Conservation (phyloP, 78 protist species). For the Monocercomonoides exilis region DNA sequence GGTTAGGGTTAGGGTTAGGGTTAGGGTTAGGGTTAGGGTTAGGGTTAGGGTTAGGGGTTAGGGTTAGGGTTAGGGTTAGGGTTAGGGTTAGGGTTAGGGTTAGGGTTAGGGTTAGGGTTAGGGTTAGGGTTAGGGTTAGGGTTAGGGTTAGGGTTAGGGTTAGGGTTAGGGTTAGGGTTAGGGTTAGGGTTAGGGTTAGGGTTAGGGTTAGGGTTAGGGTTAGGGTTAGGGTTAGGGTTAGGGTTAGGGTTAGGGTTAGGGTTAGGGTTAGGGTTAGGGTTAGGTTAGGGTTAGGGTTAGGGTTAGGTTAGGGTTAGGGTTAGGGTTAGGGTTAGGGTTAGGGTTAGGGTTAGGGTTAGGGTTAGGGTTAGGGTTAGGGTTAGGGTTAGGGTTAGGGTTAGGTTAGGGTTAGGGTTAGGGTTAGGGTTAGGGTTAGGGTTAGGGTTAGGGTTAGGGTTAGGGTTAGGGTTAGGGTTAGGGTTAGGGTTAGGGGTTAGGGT, state of each 20-base stretch:
- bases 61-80: slow-evolving; percentile 32
- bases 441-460: slow-evolving; percentile 36
- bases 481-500: too few species aligned
- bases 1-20: too few species aligned
- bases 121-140: slow-evolving; percentile 32
- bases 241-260: slow-evolving; percentile 32
- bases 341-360: slow-evolving; percentile 41
- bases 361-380: slow-evolving; percentile 24
- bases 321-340: slow-evolving; percentile 38
- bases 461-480: slow-evolving; percentile 41
- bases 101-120: slow-evolving; percentile 31
- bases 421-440: slow-evolving; percentile 38
- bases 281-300: too few species aligned
- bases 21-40: too few species aligned
- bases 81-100: slow-evolving; percentile 30
- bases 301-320: too few species aligned
- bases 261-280: slow-evolving; percentile 30
- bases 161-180: slow-evolving; percentile 32
- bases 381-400: too few species aligned
- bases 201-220: slow-evolving; percentile 30
- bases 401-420: too few species aligned
- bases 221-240: slow-evolving; percentile 32
- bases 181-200: slow-evolving; percentile 32
- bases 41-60: too few species aligned
- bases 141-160: slow-evolving; percentile 30